Evolutionary conservation across 305 asterid genomes (phyloP).

Genomic region (Salvia sclarea): DNA sequence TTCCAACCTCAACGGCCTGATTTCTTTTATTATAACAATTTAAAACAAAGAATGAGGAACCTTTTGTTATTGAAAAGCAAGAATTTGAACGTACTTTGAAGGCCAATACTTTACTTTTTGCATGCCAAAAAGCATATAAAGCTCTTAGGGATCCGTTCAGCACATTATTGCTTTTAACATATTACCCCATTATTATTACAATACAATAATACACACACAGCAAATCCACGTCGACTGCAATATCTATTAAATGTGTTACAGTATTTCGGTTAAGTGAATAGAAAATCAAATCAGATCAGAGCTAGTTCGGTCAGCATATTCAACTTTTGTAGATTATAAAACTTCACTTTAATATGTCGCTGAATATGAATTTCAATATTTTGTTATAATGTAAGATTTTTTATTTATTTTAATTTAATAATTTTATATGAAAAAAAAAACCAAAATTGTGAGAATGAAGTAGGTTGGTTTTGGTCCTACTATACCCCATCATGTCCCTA

Average conservation of each 20-base stretch:
- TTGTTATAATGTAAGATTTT: neutral
- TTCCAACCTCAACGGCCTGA: slow-evolving; percentile 27
- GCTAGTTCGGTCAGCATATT: no score
- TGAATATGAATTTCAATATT: no score
- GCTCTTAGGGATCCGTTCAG: slow-evolving; percentile 56
- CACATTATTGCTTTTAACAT: slow-evolving; percentile 24
- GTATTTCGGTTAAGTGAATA: neutral
- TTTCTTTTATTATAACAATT: neutral
- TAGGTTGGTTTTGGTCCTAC: neutral
- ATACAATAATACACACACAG: neutral
- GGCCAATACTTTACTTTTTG: slow-evolving; percentile 35
- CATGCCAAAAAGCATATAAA: slow-evolving; percentile 41
- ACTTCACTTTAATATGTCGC: no score
- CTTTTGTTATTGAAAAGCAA: slow-evolving; percentile 33
- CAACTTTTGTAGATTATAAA: no score
- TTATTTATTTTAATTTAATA: no score
- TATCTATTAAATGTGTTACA: no score
- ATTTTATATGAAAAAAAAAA: no score
- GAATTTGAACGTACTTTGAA: slow-evolving; percentile 36
- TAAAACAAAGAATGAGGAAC: slow-evolving; percentile 15
- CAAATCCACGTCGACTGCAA: no score
- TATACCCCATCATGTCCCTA: neutral
- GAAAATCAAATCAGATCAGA: neutral
- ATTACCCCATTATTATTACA: slow-evolving; percentile 27
- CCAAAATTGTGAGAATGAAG: neutral